These are phyloP conservation scores for Phytopythium mirpurense DNA, from an alignment of 352 stramenopile species.

Conservation along the genomic window DNA sequence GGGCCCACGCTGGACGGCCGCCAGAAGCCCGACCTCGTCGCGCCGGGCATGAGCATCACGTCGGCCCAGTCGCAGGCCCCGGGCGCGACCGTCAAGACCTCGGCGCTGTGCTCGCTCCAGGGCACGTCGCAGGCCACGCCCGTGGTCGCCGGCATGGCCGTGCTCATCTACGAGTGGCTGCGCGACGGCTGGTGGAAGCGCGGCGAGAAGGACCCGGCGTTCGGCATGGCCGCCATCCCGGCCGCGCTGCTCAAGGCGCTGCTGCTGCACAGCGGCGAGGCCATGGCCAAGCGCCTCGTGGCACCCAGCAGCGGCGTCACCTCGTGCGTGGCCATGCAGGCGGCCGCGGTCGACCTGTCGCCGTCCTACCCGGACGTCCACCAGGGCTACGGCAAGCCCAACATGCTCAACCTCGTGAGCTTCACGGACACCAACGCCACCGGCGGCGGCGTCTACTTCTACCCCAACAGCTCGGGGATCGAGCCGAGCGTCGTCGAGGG, in stretches of 20 bases:
- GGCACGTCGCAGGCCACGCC: constrained; percentile 85
- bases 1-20: constrained; percentile 78
- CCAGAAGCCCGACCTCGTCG: constrained; percentile 88
- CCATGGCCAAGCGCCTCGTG: constrained; percentile 41
- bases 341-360: constrained; percentile 24
- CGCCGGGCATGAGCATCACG: constrained; percentile 73
- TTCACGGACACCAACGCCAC: constrained; percentile 16
- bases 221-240: constrained; percentile 49
- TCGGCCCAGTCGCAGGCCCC: constrained; percentile 63
- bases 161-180: constrained; percentile 86
- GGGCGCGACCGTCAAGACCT: constrained; percentile 49
- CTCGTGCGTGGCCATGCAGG: constrained; percentile 36
- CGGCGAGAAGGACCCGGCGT: constrained; percentile 45
- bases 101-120: constrained; percentile 63
- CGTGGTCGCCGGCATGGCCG: constrained; percentile 67
- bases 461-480: constrained; percentile 61
- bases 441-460: constrained; percentile 41
- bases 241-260: constrained; percentile 81
- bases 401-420: constrained; percentile 72
- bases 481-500: constrained; percentile 47
- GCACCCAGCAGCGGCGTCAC: constrained; percentile 31
- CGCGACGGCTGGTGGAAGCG: constrained; percentile 77
- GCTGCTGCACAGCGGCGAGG: constrained; percentile 67
- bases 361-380: constrained; percentile 62
- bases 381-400: constrained; percentile 78